Evolutionary conservation across 2,329 filamentous ascomycete species (phyloP).

Genomic region (Myriosclerotinia scirpicola): DNA sequence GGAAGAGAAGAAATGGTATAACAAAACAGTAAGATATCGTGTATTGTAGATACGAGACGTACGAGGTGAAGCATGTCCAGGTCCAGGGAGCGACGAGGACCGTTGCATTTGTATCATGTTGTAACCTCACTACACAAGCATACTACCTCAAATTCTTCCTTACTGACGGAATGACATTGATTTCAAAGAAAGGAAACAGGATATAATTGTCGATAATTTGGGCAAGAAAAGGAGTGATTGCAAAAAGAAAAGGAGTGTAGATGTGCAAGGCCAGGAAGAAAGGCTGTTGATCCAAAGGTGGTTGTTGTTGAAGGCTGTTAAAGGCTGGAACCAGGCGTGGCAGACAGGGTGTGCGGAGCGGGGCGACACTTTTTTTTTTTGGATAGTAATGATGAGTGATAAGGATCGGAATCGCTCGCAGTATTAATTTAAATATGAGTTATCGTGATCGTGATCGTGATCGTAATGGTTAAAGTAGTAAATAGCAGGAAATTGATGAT

Average conservation of each 20-base stretch:
- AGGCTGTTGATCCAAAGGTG: slow-evolving; percentile 15
- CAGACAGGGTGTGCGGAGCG: slow-evolving; percentile 14
- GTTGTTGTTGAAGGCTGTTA: slow-evolving; percentile 16
- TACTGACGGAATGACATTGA: slow-evolving; percentile 10
- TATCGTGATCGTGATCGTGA: background rate
- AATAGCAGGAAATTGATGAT: too few species aligned
- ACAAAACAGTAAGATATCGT: background rate
- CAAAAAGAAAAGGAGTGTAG: slow-evolving; percentile 3
- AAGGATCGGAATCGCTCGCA: background rate
- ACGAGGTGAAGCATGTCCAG: slow-evolving; percentile 42
- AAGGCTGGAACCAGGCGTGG: slow-evolving; percentile 16
- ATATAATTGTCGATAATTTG: background rate
- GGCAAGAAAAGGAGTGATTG: slow-evolving; percentile 13
- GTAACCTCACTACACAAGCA: slow-evolving; percentile 36
- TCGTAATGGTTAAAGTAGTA: too few species aligned
- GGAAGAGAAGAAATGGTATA: background rate
- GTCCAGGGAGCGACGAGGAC: slow-evolving; percentile 42
- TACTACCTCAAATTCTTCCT: slow-evolving; percentile 8
- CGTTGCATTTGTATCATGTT: slow-evolving; percentile 42
- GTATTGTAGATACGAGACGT: slow-evolving; percentile 31
- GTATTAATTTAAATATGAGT: too few species aligned
- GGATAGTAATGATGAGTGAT: background rate
- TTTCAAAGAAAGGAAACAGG: background rate
- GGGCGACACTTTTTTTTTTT: slow-evolving; percentile 9
- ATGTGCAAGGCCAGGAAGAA: slow-evolving; percentile 3